Evolutionary conservation across 2,329 filamentous ascomycete genomes (phyloP).

Genomic region (Pseudocercospora fuligena): DNA sequence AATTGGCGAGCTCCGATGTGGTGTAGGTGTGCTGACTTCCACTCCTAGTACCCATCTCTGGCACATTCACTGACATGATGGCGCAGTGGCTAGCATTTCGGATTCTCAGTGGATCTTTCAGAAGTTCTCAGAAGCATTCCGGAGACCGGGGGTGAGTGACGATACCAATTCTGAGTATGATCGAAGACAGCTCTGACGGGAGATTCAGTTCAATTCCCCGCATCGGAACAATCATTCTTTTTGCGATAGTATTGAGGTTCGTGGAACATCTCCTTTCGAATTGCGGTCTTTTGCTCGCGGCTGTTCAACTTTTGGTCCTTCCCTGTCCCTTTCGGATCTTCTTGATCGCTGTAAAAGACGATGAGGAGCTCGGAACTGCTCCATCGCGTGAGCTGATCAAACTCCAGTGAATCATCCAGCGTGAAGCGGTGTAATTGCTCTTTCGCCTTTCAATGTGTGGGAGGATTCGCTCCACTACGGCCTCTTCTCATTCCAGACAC

Average conservation of each 20-base stretch:
- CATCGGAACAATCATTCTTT: constrained; percentile 4
- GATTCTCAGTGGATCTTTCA: constrained; percentile 1
- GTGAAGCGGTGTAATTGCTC: background rate
- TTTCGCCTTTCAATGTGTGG: background rate
- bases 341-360: too few relatives aligned
- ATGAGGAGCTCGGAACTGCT: background rate
- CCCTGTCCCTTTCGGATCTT: too few relatives aligned
- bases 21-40: background rate
- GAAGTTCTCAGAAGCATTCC: background rate
- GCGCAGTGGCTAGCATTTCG: constrained; percentile 12
- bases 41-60: background rate
- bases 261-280: background rate
- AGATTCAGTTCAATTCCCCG: constrained; percentile 4
- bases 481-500: background rate
- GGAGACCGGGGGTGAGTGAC: constrained; percentile 10
- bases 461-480: background rate
- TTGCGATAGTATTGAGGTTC: background rate
- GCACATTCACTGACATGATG: background rate
- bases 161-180: background rate
- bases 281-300: background rate
- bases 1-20: constrained; percentile 6
- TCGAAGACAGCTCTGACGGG: background rate
- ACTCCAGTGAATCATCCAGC: background rate
- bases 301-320: background rate
- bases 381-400: background rate